These are phyloP conservation scores for Linum lewisii DNA, from an alignment of 345 rosid genomes.

Conservation along the genomic window DNA sequence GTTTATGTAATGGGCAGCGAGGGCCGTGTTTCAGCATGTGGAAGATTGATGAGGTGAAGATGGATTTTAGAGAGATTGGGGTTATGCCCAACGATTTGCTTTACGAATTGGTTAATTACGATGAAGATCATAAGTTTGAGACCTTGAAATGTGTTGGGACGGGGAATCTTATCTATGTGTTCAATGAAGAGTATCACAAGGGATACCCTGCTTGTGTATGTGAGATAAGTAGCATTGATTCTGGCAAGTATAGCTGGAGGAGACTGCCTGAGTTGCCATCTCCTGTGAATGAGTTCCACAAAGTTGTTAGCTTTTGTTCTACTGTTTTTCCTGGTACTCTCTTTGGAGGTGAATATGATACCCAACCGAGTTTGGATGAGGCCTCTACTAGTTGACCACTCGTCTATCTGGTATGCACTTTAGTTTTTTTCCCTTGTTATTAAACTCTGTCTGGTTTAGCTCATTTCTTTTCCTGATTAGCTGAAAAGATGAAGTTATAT, in stretches of 20 bases:
- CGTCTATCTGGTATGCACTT: slow-evolving; percentile 2
- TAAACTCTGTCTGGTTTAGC: no score
- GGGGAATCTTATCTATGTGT: slow-evolving; percentile 63
- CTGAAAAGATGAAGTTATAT: no score
- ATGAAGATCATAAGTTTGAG: slow-evolving; percentile 59
- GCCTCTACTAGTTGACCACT: slow-evolving; percentile 8
- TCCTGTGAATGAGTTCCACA: slow-evolving; percentile 77
- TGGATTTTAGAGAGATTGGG: slow-evolving; percentile 68
- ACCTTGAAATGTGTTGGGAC: slow-evolving; percentile 80
- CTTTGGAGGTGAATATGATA: no score
- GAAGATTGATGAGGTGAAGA: slow-evolving; percentile 40
- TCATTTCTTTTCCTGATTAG: no score
- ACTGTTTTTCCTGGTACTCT: slow-evolving; percentile 35
- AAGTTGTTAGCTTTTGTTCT: slow-evolving; percentile 73
- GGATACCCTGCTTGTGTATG: slow-evolving; percentile 85
- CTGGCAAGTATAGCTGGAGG: slow-evolving; percentile 52
- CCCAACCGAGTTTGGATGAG: slow-evolving; percentile 18
- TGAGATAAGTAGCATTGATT: slow-evolving; percentile 32
- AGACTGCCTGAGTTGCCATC: slow-evolving; percentile 61
- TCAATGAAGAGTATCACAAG: slow-evolving; percentile 67
- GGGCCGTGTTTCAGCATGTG: slow-evolving; percentile 54
- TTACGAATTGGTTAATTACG: slow-evolving; percentile 48
- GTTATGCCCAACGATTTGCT: slow-evolving; percentile 60
- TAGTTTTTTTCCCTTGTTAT: no score
- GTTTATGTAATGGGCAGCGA: slow-evolving; percentile 45